Evolutionary conservation across 164 flowering plant species (phyloP).

Genomic region (Liriodendron chinense): DNA sequence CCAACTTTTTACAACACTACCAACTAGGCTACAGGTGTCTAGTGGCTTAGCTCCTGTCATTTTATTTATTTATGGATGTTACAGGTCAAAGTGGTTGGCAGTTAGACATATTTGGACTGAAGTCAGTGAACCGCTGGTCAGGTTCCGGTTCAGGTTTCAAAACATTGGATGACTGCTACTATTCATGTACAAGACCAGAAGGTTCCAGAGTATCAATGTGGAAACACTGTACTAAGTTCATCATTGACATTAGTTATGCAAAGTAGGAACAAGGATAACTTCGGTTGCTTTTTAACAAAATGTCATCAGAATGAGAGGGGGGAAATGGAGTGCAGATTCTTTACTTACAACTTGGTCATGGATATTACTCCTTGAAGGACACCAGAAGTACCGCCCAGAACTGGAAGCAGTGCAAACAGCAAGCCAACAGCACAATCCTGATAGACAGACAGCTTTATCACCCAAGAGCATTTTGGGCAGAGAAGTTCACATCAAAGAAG

Average conservation of each 20-base stretch:
- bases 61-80: too few relatives aligned
- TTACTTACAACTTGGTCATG: constrained; percentile 60
- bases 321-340: neutral
- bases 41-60: too few relatives aligned
- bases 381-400: constrained; percentile 93
- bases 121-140: too few relatives aligned
- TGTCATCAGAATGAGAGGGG: neutral
- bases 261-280: too few relatives aligned
- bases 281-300: neutral
- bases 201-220: neutral
- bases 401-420: constrained; percentile 94
- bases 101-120: too few relatives aligned
- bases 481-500: neutral
- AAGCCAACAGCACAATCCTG: constrained; percentile 99
- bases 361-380: constrained; percentile 89
- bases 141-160: too few relatives aligned
- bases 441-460: constrained; percentile 11
- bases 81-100: too few relatives aligned
- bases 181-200: neutral
- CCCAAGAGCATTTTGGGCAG: neutral
- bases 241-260: neutral
- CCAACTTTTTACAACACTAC: too few relatives aligned
- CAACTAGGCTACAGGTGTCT: too few relatives aligned
- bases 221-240: neutral
- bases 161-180: too few relatives aligned